Base-by-base conservation (phyloP, 148 eudicot genomes). In the Amaranthus hypochondriacus region DNA sequence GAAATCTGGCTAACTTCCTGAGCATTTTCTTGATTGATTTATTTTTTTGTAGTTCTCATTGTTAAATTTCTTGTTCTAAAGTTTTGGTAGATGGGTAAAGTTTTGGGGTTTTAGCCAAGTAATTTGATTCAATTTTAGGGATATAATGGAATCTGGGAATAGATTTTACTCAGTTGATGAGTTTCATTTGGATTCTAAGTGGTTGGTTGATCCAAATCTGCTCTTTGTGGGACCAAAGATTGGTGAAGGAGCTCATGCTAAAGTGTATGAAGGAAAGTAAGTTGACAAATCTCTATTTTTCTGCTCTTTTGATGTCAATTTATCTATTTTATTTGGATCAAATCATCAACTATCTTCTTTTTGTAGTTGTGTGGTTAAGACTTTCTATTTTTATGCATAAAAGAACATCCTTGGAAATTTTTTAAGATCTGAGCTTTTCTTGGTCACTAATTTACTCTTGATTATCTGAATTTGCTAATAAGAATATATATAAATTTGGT, bases 221-320 rank as follows among this genome's bases (percentile, higher is more conserved):
- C 81, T 83, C 46, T 81, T 83, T 75, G 84, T 83, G 72, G 86
- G 86, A 3, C 86, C 86, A 21, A 83, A 81, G 76, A 83, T 83
- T 81, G 86, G 86, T 21, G 86, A 83, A 83, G 86, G 86, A 51
- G 86, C 86, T 75, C 83, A 83, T 80, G 86, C 86, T 75, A 83
- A 83, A 75, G 86, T 83, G 4, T 83, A 83, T 72, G 82, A 83
- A 71, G 86, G 86, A 81, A 83, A 75, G 86, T 83, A 83, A 83
- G 86, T 77, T 44, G 10, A 50, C 60, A 39, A 43, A 69, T 54
- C 52, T 55, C 44, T 75, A 13, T 43, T 14, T 48, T 69, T 42
- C 46, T 43, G 5, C 57, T 48, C 42, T 67, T 0, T 47, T 7
- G 3, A 6, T 13, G 55, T 59, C 5, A 8, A 3, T 53, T 53